phyloP scores from a whole-genome alignment of 2,329 filamentous ascomycete species.

The Allantophomopsis lycopodina region DNA sequence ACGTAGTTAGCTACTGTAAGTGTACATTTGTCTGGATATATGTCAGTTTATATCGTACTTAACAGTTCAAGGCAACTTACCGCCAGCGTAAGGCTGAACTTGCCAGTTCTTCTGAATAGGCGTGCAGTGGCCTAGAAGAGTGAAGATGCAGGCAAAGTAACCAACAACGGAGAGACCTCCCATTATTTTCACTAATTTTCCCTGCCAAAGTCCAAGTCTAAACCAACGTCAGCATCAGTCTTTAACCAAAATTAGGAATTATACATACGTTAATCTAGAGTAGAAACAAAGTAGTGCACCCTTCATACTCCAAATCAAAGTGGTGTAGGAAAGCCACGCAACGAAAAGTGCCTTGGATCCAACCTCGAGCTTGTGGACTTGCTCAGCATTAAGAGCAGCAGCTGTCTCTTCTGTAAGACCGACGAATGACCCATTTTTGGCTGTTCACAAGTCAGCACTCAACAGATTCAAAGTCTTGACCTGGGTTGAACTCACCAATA shows the following conservation, averaged over 20 bases:
- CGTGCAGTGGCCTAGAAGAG: neutral
- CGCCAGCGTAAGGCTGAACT: neutral
- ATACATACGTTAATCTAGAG: constrained; percentile 25
- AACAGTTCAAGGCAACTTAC: constrained; percentile 8
- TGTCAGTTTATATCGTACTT: constrained; percentile 23
- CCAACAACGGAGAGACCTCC: neutral
- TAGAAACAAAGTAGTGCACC: constrained; percentile 28
- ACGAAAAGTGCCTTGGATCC: constrained; percentile 21
- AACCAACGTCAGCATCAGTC: no score
- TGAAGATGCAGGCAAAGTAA: neutral
- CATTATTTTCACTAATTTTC: neutral
- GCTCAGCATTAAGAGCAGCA: constrained; percentile 15
- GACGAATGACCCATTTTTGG: constrained; percentile 24
- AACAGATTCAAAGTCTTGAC: neutral
- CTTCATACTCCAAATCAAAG: constrained; percentile 27
- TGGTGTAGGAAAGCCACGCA: constrained; percentile 26
- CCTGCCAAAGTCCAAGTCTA: neutral
- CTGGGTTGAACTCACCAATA: constrained; percentile 4
- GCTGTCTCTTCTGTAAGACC: constrained; percentile 20
- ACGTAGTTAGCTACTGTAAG: constrained; percentile 23
- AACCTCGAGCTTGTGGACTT: constrained; percentile 16
- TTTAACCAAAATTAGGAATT: neutral
- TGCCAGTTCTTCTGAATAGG: neutral
- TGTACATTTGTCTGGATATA: constrained; percentile 22
- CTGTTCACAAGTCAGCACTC: constrained; percentile 9